Percentiles rank a stretch among this genome's conserved stretches.
Conservation (phyloP, 495 filamentous ascomycete genomes). For the Aspergillus sclerotioniger region DNA sequence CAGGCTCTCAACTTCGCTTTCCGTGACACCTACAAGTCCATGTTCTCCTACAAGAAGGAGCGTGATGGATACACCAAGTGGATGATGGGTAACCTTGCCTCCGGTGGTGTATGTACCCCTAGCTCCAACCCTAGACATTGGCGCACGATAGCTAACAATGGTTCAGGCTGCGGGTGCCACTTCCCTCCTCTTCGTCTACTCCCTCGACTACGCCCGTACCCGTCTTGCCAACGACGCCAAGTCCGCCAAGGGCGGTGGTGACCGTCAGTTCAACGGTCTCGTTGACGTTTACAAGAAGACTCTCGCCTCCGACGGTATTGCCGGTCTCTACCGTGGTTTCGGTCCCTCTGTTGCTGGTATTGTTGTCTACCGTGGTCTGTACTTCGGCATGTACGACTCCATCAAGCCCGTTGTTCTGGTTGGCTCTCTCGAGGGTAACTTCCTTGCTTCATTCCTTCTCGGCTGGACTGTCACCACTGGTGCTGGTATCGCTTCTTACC, state of each 20-base stretch:
- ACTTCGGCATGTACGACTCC: slow-evolving; percentile 99
- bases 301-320: slow-evolving; percentile 93
- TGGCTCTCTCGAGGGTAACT: slow-evolving; percentile 92
- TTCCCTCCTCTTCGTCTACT: slow-evolving; percentile 99
- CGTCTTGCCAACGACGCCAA: slow-evolving; percentile 99
- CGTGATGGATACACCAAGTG: slow-evolving; percentile 97
- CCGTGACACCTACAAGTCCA: slow-evolving; percentile 99
- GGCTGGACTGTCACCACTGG: slow-evolving; percentile 99
- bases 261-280: slow-evolving; percentile 99
- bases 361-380: slow-evolving; percentile 99
- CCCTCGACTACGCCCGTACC: slow-evolving; percentile 99
- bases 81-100: slow-evolving; percentile 99
- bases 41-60: slow-evolving; percentile 99
- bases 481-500: slow-evolving; percentile 99
- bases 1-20: slow-evolving; percentile 99
- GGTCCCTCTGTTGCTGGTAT: slow-evolving; percentile 98
- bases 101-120: slow-evolving; percentile 85
- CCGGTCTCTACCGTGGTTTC: slow-evolving; percentile 99
- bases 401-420: slow-evolving; percentile 97
- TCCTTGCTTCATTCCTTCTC: slow-evolving; percentile 97
- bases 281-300: slow-evolving; percentile 99
- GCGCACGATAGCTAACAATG: slow-evolving; percentile 27
- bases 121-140: background rate
- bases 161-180: slow-evolving; percentile 94
- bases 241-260: slow-evolving; percentile 91